Base-by-base conservation (phyloP, 768 basidiomycete species). In the Lepiota venenata region DNA sequence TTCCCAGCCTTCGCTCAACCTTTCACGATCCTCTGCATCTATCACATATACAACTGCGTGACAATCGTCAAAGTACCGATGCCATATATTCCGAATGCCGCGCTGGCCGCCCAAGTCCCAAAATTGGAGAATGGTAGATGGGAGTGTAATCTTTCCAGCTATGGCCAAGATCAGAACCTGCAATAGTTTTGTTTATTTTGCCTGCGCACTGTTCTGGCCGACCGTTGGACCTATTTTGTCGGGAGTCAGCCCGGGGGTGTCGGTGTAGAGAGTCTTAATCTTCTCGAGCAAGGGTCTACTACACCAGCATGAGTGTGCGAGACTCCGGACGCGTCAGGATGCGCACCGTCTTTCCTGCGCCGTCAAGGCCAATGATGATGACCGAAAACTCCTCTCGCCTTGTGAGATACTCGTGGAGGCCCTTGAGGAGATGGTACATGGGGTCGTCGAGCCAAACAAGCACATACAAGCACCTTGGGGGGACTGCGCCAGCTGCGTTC, bases 51-150 rank as follows among this genome's bases (percentile, higher is more conserved):
- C 93, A 42, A 98, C 92, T 7, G 95, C 96, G 68, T 99, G 96
- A 59, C 94, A 97, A 66, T 98, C 94, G 52, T 92, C 88, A 67
- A 96, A 98, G 71, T 99, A 99, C 52, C 82, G 78, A 56, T 87
- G 84, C 95, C 96, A 98, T 60, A 99, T 96, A 35, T 85, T 87
- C 25, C 96, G 81, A 38, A 99, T 96, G 20, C 95, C 93, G 1
- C 88, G 77, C 66, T 98, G 96, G 0, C 96, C 96, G 10, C 97
- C 96, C 9, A 99, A 78, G 65, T 99, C 97, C 85, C 93, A 97
- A 77, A 98, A 98, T 64, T 93, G 91, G 22, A 98, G 82, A 25
- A 96, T 88, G 0, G 93, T 94, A 0, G 94, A 96, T 0, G 97
- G 93, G 4, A 99, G 79, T 0, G 85, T 86, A 56, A 98, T 94